Conservation (phyloP, 371 early-diverging fungal genomes). For the Actinomortierella wolfii region DNA sequence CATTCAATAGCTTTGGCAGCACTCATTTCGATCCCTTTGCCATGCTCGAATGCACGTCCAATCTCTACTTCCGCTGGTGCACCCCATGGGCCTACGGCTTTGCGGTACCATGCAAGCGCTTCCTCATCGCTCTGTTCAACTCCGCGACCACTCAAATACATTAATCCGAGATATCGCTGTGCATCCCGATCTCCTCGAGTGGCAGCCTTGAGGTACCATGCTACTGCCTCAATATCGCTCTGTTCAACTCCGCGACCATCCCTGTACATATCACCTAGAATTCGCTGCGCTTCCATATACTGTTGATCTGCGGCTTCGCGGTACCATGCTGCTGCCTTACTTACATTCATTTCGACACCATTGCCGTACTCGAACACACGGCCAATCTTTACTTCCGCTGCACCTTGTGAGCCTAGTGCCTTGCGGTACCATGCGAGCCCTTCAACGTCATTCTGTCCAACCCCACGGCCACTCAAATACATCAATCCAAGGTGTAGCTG, state of each 20-base stretch:
- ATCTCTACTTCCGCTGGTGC: conserved; percentile 76
- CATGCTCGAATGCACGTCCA: conserved; percentile 84
- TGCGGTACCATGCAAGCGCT: conserved; percentile 82
- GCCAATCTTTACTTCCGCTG: conserved; percentile 71
- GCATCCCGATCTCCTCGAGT: conserved; percentile 80
- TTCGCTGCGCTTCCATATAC: conserved; percentile 67
- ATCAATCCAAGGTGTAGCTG: conserved; percentile 81
- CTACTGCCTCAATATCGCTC: conserved; percentile 57
- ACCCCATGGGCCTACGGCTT: conserved; percentile 79
- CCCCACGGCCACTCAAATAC: conserved; percentile 76
- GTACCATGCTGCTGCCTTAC: conserved; percentile 73
- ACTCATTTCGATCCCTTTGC: conserved; percentile 72
- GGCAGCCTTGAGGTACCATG: conserved; percentile 77
- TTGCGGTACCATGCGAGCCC: conserved; percentile 82
- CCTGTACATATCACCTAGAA: conserved; percentile 84
- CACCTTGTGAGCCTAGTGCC: conserved; percentile 76
- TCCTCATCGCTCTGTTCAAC: conserved; percentile 56
- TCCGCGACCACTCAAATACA: conserved; percentile 86
- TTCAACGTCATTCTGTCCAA: conserved; percentile 57
- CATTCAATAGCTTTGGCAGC: conserved; percentile 70
- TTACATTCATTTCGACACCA: conserved; percentile 71
- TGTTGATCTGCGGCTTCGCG: conserved; percentile 70
- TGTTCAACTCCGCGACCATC: conserved; percentile 78
- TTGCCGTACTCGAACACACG: conserved; percentile 84
- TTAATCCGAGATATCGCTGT: conserved; percentile 81